A percentile compares a stretch with the other conserved stretches of the same genome.
phyloP scores from a whole-genome alignment of 2,329 filamentous ascomycete genomes.

The Cercospora sp. region DNA sequence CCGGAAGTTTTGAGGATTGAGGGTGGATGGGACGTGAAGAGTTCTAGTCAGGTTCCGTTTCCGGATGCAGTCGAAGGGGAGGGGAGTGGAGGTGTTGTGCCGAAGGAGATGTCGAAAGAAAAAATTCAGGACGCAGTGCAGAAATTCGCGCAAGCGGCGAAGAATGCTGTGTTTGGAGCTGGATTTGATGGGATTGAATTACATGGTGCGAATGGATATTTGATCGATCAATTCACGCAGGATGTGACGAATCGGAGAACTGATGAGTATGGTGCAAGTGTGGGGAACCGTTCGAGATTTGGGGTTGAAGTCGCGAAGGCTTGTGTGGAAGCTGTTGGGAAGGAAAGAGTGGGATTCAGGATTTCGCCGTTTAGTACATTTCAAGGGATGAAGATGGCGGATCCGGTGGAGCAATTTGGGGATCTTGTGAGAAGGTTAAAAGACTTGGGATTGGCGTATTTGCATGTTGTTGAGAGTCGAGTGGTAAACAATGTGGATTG shows the following conservation, averaged over 20 bases:
- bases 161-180: slow-evolving; percentile 46
- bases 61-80: neutral
- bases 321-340: slow-evolving; percentile 50
- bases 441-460: slow-evolving; percentile 56
- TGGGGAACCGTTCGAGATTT: slow-evolving; percentile 54
- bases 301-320: slow-evolving; percentile 55
- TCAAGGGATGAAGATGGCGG: slow-evolving; percentile 62
- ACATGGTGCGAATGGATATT: slow-evolving; percentile 52
- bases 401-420: slow-evolving; percentile 62
- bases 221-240: slow-evolving; percentile 65
- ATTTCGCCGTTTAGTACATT: slow-evolving; percentile 61
- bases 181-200: slow-evolving; percentile 62
- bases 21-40: neutral
- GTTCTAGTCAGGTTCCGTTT: neutral
- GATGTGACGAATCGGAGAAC: slow-evolving; percentile 55
- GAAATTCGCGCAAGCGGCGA: slow-evolving; percentile 45
- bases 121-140: slow-evolving; percentile 43
- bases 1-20: neutral
- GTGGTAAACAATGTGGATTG: slow-evolving; percentile 46
- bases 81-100: neutral
- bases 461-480: slow-evolving; percentile 61
- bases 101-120: slow-evolving; percentile 38
- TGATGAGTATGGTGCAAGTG: slow-evolving; percentile 48
- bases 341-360: slow-evolving; percentile 54
- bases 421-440: slow-evolving; percentile 56